Conservation (phyloP, 2,329 filamentous ascomycete species). For the Clarireedia homoeocarpa region DNA sequence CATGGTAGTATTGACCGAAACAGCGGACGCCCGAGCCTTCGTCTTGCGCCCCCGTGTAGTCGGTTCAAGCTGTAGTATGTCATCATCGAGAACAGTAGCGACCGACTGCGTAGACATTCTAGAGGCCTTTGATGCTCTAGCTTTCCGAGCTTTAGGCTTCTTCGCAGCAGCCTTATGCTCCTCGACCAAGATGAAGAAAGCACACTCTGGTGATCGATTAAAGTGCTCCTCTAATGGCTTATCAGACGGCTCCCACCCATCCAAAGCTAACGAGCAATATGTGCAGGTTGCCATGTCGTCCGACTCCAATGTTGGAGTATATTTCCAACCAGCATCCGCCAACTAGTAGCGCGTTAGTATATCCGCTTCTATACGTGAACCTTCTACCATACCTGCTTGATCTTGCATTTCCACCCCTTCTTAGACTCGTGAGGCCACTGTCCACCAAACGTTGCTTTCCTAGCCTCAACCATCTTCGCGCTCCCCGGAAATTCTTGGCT, state of each 20-base stretch:
- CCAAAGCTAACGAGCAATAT: conserved; percentile 82
- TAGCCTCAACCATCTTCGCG: conserved; percentile 63
- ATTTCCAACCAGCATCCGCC: conserved; percentile 89
- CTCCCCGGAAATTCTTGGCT: conserved; percentile 66
- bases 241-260: conserved; percentile 91
- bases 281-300: conserved; percentile 87
- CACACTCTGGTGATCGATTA: conserved; percentile 68
- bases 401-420: conserved; percentile 83
- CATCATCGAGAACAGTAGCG: conserved; percentile 43
- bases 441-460: conserved; percentile 74
- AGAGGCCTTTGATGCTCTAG: conserved; percentile 59
- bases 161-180: conserved; percentile 43
- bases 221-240: conserved; percentile 86
- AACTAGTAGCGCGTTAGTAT: conserved; percentile 47
- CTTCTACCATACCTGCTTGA: conserved; percentile 59
- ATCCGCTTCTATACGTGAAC: not conserved
- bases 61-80: too few species aligned
- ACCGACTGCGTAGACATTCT: conserved; percentile 54
- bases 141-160: conserved; percentile 45
- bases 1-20: too few species aligned
- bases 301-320: conserved; percentile 73
- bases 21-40: too few species aligned
- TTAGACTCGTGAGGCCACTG: conserved; percentile 87
- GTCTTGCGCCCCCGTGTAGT: too few species aligned
- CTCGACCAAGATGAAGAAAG: conserved; percentile 68